Base-by-base conservation (phyloP, 257 asterid species). In the Solanum appendiculatum region DNA sequence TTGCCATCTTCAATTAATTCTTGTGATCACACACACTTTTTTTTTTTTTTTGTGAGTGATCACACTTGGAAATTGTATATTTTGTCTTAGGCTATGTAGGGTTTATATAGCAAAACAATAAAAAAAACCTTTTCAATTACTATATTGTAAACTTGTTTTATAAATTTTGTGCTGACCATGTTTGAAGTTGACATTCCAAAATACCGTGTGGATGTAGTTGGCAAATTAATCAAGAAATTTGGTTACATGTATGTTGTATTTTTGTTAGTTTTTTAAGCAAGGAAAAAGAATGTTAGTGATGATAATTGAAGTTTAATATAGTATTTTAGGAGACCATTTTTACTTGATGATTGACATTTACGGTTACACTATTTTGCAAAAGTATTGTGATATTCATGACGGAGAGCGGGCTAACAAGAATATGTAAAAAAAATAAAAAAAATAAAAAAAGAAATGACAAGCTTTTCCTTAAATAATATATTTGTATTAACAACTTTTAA, bases 381-480 rank as follows among this genome's bases (percentile, higher is more conserved):
- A 33, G 44, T 23, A 18, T 0, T 34, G 12, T 34, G 46, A 70
- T 0, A 29, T 31, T 15, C 1, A 0, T 31, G 21, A 27, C 21
- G 7, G 10, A 66, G 73, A 1, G 1, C 2, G 6, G 10, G 6
- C 2, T 0, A 0, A 68, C 0, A 1, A 68, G 12, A 16, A 31
- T 0, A 16, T 3, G 11, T 12, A 0, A 0, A 31, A 29, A 6
- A 29, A 29, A 0, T 0, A 31, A 29, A 6, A 29, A 29, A 14
- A 0, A 7, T 0, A 56, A 3, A 21, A 3, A 58, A 58, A 13
- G 5, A 20, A 33, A 12, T 70, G 2, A 16, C 1, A 9, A 70
- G 1, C 1, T 33, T 70, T 69, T 69, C 13, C 6, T 31, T 0
- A 16, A 31, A 16, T 1, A 29, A 29, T 66, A 3, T 14, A 1